Base-by-base conservation (phyloP, 1,139 yeast species). In the Diutina neorugosa region DNA sequence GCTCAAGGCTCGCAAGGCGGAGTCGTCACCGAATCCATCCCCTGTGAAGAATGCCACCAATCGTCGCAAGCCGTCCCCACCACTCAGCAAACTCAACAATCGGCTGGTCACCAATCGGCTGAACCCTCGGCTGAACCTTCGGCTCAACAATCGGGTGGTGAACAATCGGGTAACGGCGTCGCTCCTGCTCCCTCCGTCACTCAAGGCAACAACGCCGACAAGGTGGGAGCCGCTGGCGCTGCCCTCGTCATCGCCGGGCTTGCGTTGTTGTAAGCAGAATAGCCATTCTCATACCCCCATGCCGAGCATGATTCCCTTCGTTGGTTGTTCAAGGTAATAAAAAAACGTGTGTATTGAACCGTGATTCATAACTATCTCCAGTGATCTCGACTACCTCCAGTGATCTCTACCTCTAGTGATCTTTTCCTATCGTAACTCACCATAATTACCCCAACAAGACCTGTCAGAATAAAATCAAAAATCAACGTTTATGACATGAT, bases 251-350 rank as follows among this genome's bases (percentile, higher is more conserved):
- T 46, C 21, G 50, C 50, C 27, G 50, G 50, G 27, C 31, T 46
- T 18, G 50, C 50, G 14, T 27, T 46, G 50, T 46, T 46, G 50
- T 46, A 46, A 46, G n/a, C 37, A n/a, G 37, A n/a, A 31, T 31
- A 31, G 37, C 37, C 37, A 31, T n/a, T 31, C 37, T 31, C 37
- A 31, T 31, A 31, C 37, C 37, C 37, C 37, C 37, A 31, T 31
- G 37, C 37, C n/a, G n/a, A 11, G 37, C 37, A 31, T 31, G 37
- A n/a, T 11, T 31, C n/a, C n/a, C 37, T 14, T 31, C 4, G n/a
- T 11, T 31, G 37, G 37, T 31, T 31, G 37, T 31, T 14, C 37
- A 31, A 31, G 37, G 37, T 31, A 31, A 31, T 31, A 31, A 31
- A 31, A 31, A 31, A 31, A 31, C 9, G 37, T 31, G 37, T 31